Base-by-base conservation (phyloP, 2,329 filamentous ascomycete species). In the Ascosphaera pollenicola region DNA sequence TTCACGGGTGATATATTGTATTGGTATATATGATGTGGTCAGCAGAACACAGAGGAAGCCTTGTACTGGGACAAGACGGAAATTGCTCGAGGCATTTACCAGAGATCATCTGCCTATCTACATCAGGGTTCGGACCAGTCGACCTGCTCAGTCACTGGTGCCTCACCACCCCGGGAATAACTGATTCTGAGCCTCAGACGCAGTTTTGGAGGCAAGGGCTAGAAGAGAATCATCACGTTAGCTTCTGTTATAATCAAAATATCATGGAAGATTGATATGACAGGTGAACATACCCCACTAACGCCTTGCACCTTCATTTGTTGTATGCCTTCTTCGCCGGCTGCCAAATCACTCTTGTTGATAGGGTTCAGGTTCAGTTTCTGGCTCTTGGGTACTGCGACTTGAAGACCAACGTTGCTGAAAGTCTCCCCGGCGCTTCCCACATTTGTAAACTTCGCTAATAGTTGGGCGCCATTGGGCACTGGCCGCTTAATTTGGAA, bases 321-420 rank as follows among this genome's bases (percentile, higher is more conserved):
- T 61, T 95, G 89, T 43, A 78, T 84, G 13, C 84, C 87, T 54
- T 93, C 84, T 34, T 77, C 72, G 11, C 82, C 82, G 5, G 75
- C 73, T 10, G 65, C 72, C 35, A 98, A 55, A 24, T 91, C 81
- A 3, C 75, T 63, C 46, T 73, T 81, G 47, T 82, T 92, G 47
- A 98, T 93, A 42, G 78, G 82, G 55, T 91, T 78, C 46, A 98
- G 63, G 54, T 94, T 84, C 50, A 98, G 61, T 56, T 89, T 93
- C 60, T 98, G 89, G 35, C 80, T 83, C 61, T 95, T 98, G 7
- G 89, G 89, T 40, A 98, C 89, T 1, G 89, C 89, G 35, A 87
- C 89, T 57, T 98, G 89, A 46, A 98, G 58, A 18, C 81, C 82
- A 21, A 95, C 80, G 36, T 70, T 72, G 13, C 75, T 75, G 37